These are phyloP conservation scores for Annulohypoxylon moriforme DNA, from an alignment of 495 filamentous ascomycete species.

Conservation along the genomic window DNA sequence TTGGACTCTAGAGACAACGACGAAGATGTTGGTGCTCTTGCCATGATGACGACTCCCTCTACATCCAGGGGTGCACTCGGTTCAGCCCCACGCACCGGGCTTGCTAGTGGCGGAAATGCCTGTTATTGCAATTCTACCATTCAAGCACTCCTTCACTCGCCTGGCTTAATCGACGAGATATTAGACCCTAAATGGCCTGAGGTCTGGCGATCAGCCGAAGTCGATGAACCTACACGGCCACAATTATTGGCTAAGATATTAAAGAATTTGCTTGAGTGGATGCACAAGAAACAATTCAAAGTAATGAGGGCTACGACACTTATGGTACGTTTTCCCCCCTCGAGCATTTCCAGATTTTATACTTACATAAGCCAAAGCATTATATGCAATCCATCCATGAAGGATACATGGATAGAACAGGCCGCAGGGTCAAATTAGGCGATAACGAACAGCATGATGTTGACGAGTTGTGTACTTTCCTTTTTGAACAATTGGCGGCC, in stretches of 20 bases:
- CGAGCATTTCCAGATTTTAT: neutral
- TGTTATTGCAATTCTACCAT: slow-evolving; percentile 91
- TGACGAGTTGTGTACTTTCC: slow-evolving; percentile 55
- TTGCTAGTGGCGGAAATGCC: slow-evolving; percentile 81
- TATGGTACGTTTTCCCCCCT: slow-evolving; percentile 62
- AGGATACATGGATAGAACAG: slow-evolving; percentile 31
- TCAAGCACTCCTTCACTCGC: slow-evolving; percentile 83
- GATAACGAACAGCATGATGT: slow-evolving; percentile 56
- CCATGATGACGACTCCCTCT: slow-evolving; percentile 37
- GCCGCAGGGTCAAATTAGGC: slow-evolving; percentile 44
- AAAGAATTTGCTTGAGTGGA: slow-evolving; percentile 74
- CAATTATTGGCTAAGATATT: slow-evolving; percentile 83
- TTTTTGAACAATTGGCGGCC: slow-evolving; percentile 53
- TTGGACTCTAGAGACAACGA: slow-evolving; percentile 70
- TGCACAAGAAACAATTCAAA: slow-evolving; percentile 73
- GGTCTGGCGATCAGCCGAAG: slow-evolving; percentile 57
- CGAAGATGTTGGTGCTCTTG: slow-evolving; percentile 47
- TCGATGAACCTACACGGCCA: slow-evolving; percentile 75
- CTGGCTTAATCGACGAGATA: slow-evolving; percentile 77
- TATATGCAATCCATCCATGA: slow-evolving; percentile 52
- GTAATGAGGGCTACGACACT: slow-evolving; percentile 68
- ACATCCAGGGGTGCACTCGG: neutral
- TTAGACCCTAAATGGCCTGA: slow-evolving; percentile 49
- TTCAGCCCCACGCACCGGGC: slow-evolving; percentile 65
- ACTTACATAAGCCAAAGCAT: slow-evolving; percentile 51